Evolutionary conservation across 129 eudicot genomes (phyloP).

Genomic region (Tanacetum coccineum): DNA sequence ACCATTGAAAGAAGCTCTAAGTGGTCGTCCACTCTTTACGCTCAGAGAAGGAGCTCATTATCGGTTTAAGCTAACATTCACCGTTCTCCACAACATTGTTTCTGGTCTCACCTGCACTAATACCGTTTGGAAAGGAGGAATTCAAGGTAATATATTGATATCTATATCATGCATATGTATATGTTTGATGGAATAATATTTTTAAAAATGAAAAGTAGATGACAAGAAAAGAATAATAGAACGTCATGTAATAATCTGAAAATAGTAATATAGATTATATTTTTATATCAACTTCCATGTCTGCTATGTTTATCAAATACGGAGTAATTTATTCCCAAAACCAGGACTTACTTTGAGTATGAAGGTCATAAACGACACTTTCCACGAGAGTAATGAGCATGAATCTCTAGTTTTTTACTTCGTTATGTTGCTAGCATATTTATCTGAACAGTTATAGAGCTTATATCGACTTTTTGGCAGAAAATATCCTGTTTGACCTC

Average conservation of each 20-base stretch:
- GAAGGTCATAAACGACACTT: conserved; percentile 8
- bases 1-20: conserved; percentile 54
- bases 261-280: too few species aligned
- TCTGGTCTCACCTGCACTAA: conserved; percentile 69
- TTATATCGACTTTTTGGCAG: not conserved
- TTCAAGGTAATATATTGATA: conserved; percentile 47
- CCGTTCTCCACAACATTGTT: conserved; percentile 73
- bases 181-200: not conserved
- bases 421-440: not conserved
- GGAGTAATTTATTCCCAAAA: too few species aligned
- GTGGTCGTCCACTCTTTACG: conserved; percentile 51
- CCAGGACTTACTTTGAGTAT: conserved; percentile 7
- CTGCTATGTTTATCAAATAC: not conserved
- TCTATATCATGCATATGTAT: conserved; percentile 10
- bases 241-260: too few species aligned
- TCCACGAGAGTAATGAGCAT: not conserved
- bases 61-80: conserved; percentile 63
- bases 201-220: too few species aligned
- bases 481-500: conserved; percentile 8
- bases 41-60: conserved; percentile 73
- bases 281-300: too few species aligned
- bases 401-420: not conserved
- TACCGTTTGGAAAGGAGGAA: conserved; percentile 67
- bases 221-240: too few species aligned
- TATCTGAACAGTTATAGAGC: not conserved